Evolutionary conservation across 2,329 filamentous ascomycete species (phyloP).

Genomic region (Trichoderma hamatum): DNA sequence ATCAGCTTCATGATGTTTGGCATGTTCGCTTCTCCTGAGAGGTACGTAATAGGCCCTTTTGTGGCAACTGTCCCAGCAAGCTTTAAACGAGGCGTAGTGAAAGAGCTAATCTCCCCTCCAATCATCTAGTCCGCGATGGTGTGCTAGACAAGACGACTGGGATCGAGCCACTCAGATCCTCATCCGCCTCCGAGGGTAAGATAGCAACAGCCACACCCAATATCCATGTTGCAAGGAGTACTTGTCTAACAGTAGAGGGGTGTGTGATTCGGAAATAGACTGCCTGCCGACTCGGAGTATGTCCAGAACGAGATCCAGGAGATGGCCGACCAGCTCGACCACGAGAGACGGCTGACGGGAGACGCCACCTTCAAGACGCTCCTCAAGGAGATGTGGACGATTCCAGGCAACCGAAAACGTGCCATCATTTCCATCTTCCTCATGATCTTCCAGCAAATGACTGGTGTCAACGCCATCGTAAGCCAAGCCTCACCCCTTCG

Average conservation of each 20-base stretch:
- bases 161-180: constrained; percentile 62
- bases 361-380: constrained; percentile 59
- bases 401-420: constrained; percentile 64
- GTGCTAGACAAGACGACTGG: constrained; percentile 69
- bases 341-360: constrained; percentile 61
- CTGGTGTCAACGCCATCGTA: constrained; percentile 57
- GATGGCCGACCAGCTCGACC: constrained; percentile 63
- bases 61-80: background rate
- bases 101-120: constrained; percentile 27
- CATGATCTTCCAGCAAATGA: constrained; percentile 74
- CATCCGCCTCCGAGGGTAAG: constrained; percentile 50
- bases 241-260: background rate
- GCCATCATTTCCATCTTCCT: constrained; percentile 63
- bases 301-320: constrained; percentile 62
- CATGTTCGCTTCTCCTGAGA: constrained; percentile 62
- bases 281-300: constrained; percentile 58
- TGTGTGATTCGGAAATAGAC: constrained; percentile 35
- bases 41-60: constrained; percentile 32
- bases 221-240: background rate
- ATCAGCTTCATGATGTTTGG: constrained; percentile 55
- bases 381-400: constrained; percentile 65
- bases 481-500: constrained; percentile 38
- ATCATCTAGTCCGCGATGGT: constrained; percentile 63
- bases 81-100: background rate
- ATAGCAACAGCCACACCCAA: background rate